These are phyloP conservation scores for Scolecobasidium constrictum DNA, from an alignment of 2,329 filamentous ascomycete species.

Conservation along the genomic window DNA sequence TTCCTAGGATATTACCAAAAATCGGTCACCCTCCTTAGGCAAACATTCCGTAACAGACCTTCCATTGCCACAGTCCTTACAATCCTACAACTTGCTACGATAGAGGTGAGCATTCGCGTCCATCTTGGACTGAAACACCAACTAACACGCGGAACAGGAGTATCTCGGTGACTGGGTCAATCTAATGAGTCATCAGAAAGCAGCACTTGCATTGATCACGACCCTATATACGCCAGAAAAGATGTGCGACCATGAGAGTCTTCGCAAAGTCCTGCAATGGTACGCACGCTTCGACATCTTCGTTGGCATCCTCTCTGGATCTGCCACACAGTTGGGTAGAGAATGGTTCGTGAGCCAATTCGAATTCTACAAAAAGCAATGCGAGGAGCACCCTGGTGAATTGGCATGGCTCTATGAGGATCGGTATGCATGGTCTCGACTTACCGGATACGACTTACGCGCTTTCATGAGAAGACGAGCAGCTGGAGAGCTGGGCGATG, in stretches of 20 bases:
- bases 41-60: slow-evolving; percentile 60
- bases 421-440: slow-evolving; percentile 53
- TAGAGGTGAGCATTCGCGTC: slow-evolving; percentile 55
- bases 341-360: slow-evolving; percentile 66
- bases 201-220: slow-evolving; percentile 70
- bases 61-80: slow-evolving; percentile 69
- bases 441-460: slow-evolving; percentile 72
- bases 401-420: slow-evolving; percentile 57
- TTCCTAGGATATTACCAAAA: slow-evolving; percentile 88
- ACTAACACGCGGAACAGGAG: slow-evolving; percentile 51
- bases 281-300: slow-evolving; percentile 83
- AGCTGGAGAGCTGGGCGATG: slow-evolving; percentile 50
- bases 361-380: slow-evolving; percentile 51
- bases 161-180: slow-evolving; percentile 94
- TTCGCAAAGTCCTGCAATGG: slow-evolving; percentile 73
- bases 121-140: background rate
- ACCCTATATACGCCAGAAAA: slow-evolving; percentile 68
- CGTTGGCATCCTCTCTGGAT: slow-evolving; percentile 70
- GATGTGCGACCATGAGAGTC: slow-evolving; percentile 58
- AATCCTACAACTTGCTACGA: slow-evolving; percentile 82
- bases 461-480: slow-evolving; percentile 61
- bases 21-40: slow-evolving; percentile 67
- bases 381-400: slow-evolving; percentile 48
- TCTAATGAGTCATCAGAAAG: slow-evolving; percentile 82
- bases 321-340: slow-evolving; percentile 58